Evolutionary conservation across 441 rosid species (phyloP), one percentile per base, ranked within the genome.

Genomic region (Heliophila coronopifolia): DNA sequence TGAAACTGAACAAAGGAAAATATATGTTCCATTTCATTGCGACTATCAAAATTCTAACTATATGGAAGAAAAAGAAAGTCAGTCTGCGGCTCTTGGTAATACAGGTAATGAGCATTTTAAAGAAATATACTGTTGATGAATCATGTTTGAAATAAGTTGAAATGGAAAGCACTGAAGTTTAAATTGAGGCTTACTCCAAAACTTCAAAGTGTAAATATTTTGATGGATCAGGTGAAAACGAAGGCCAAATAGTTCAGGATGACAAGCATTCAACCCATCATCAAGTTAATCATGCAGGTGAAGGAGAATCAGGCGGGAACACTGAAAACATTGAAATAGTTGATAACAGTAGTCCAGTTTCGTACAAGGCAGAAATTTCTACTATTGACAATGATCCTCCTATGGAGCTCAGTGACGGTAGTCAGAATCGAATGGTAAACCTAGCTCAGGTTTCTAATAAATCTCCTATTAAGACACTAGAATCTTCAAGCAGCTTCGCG

Each of bases 391-490:
- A 75, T 54, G 76, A 70, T 66, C 50, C 53, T 55, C 54, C 62
- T 42, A 72, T 37, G 44, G 91, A 75, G 65, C 62, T 60, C 11
- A 64, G 57, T 31, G 88, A 72, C 39, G 76, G 76, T 64, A 71
- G 64, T 37, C 83, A 62, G 54, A 78, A 80, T 46, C 75, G 86
- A 51, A 69, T 77, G 43, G 77, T 84, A 55, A 78, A 80, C 73
- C 63, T 80, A 59, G 27, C 90, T 61, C 68, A 65, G 24, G 68
- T 79, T 50, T 70, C 71, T 56, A 74, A 66, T 41, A 12, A 19
- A 16, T 67, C 82, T 50, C 75, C 78, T 47, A 59, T 65, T 18
- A 74, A 71, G 73, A 60, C 74, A 37, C 62, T 72, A 57, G 53
- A 71, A 46, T 56, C 75, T 58, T 50, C 83, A 5, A 76, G 70